Evolutionary conservation across 2,329 filamentous ascomycete genomes (phyloP).

Genomic region (Apiospora rasikravindrae): DNA sequence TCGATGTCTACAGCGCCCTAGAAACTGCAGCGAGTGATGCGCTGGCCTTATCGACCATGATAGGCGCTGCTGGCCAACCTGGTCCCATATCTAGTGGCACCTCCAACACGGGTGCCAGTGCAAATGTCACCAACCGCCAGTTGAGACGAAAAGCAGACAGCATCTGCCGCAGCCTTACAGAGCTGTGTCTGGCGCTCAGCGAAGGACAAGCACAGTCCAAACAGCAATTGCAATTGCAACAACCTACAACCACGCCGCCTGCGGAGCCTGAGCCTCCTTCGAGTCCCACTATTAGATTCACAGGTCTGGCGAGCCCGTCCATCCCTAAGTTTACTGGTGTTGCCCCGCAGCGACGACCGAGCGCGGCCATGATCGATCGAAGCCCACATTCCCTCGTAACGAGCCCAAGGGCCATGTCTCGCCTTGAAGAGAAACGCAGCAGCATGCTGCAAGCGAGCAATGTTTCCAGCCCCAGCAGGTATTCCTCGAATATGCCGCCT

Average conservation of each 20-base stretch:
- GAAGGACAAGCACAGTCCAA: slow-evolving; percentile 57
- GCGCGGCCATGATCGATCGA: slow-evolving; percentile 44
- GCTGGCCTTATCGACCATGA: slow-evolving; percentile 76
- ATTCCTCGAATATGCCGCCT: slow-evolving; percentile 42
- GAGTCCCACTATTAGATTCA: slow-evolving; percentile 17
- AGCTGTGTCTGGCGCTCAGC: slow-evolving; percentile 84
- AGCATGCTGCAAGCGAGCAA: slow-evolving; percentile 52
- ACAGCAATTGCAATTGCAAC: slow-evolving; percentile 30
- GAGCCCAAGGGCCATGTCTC: slow-evolving; percentile 55
- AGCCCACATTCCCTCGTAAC: slow-evolving; percentile 42
- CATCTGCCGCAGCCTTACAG: slow-evolving; percentile 89
- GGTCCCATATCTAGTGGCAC: slow-evolving; percentile 71
- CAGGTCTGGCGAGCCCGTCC: slow-evolving; percentile 46
- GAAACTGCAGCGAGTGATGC: slow-evolving; percentile 85
- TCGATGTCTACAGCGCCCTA: slow-evolving; percentile 77
- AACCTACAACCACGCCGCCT: slow-evolving; percentile 25
- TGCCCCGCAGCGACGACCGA: slow-evolving; percentile 45
- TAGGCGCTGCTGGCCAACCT: slow-evolving; percentile 73
- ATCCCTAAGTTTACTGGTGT: slow-evolving; percentile 46
- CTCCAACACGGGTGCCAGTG: slow-evolving; percentile 61
- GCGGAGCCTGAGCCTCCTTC: slow-evolving; percentile 32
- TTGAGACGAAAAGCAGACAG: slow-evolving; percentile 89
- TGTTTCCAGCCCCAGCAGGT: slow-evolving; percentile 49
- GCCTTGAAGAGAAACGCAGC: slow-evolving; percentile 59
- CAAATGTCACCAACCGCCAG: slow-evolving; percentile 75